phyloP scores from a whole-genome alignment of 768 basidiomycete species.

The Lentinus tigrinus region DNA sequence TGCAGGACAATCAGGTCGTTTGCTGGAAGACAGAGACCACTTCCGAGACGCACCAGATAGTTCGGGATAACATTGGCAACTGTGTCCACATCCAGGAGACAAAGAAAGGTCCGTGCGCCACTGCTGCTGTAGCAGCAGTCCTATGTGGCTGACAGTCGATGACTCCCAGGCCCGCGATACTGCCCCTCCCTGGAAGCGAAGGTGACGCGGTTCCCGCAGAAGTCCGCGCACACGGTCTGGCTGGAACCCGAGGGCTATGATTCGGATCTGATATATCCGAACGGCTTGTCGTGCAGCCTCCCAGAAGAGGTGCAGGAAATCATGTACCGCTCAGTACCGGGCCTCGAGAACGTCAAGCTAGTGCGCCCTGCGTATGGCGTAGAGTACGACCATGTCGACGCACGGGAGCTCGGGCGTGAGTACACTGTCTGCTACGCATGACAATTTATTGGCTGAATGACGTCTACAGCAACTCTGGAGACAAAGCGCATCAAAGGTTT shows the following conservation, averaged over 20 bases:
- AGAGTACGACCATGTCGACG: constrained; percentile 90
- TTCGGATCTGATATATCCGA: constrained; percentile 87
- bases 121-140: background rate
- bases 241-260: constrained; percentile 92
- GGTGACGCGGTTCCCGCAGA: constrained; percentile 74
- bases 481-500: constrained; percentile 84
- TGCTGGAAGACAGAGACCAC: constrained; percentile 79
- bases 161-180: constrained; percentile 73
- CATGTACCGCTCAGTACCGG: constrained; percentile 83
- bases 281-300: constrained; percentile 85
- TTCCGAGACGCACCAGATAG: constrained; percentile 67
- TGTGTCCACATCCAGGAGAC: constrained; percentile 89
- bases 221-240: constrained; percentile 75
- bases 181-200: constrained; percentile 91
- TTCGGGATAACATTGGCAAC: constrained; percentile 71
- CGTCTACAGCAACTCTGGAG: constrained; percentile 66
- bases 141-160: background rate
- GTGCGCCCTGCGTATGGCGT: constrained; percentile 87
- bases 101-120: constrained; percentile 58
- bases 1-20: constrained; percentile 66
- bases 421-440: constrained; percentile 12
- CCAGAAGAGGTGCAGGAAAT: constrained; percentile 82
- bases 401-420: constrained; percentile 74
- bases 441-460: background rate
- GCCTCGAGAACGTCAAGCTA: constrained; percentile 83